Conservation (phyloP, 1,284 basidiomycete species). For the Ustilago shanxiensis region DNA sequence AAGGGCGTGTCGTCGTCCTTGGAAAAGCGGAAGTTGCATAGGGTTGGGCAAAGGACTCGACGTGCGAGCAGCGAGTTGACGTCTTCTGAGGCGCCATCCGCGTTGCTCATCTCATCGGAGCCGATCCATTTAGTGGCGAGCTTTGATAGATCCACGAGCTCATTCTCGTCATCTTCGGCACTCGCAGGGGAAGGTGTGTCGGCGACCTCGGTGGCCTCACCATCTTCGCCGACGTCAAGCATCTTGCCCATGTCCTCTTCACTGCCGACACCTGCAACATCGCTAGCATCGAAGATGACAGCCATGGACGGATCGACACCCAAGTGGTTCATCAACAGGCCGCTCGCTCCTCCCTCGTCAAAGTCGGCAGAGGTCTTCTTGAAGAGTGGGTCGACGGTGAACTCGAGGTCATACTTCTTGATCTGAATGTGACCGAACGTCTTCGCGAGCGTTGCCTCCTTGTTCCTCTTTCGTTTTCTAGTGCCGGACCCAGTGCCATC, state of each 20-base stretch:
- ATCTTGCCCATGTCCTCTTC: slow-evolving; percentile 73
- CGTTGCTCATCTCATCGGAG: slow-evolving; percentile 28
- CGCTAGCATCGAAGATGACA: slow-evolving; percentile 96
- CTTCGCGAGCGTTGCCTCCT: slow-evolving; percentile 68
- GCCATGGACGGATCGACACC: slow-evolving; percentile 85
- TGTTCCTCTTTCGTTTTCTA: slow-evolving; percentile 71
- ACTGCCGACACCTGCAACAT: slow-evolving; percentile 82
- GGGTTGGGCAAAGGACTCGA: slow-evolving; percentile 59
- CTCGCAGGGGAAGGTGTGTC: slow-evolving; percentile 21
- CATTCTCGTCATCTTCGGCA: slow-evolving; percentile 27
- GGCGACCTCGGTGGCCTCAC: slow-evolving; percentile 17
- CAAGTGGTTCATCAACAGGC: slow-evolving; percentile 72
- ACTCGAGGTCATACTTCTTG: slow-evolving; percentile 81
- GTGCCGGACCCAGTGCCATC: slow-evolving; percentile 76
- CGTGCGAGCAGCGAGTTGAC: slow-evolving; percentile 48
- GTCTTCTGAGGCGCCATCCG: slow-evolving; percentile 16
- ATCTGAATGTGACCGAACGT: slow-evolving; percentile 79
- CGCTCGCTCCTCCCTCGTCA: slow-evolving; percentile 96
- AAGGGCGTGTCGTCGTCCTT: slow-evolving; percentile 60
- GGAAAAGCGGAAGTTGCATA: slow-evolving; percentile 61
- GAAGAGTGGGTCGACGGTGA: slow-evolving; percentile 95
- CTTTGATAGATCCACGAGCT: slow-evolving; percentile 53
- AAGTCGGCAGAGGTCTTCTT: slow-evolving; percentile 98
- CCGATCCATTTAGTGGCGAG: slow-evolving; percentile 55
- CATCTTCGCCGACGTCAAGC: slow-evolving; percentile 41